Conservation (phyloP, 305 asterid species). For the Plantago coronopus region DNA sequence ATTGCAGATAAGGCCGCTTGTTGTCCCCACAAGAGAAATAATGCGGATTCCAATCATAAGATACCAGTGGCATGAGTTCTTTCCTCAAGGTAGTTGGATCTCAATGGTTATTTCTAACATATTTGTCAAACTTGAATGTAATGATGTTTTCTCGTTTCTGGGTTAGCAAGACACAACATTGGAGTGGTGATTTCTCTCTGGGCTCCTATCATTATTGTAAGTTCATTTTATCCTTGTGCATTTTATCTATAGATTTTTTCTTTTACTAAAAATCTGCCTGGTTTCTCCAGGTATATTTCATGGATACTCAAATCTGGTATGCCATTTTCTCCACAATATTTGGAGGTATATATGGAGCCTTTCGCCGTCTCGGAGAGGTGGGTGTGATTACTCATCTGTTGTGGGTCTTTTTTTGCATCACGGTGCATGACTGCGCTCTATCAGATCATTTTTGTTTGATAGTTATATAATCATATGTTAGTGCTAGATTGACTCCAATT, state of each 20-base stretch:
- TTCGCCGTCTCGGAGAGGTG: constrained; percentile 99
- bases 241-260: constrained; percentile 13
- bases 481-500: no score
- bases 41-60: constrained; percentile 53
- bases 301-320: constrained; percentile 98
- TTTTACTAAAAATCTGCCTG: constrained; percentile 20
- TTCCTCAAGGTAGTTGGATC: constrained; percentile 72
- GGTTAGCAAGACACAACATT: constrained; percentile 70
- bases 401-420: not conserved
- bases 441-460: not conserved
- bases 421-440: constrained; percentile 6
- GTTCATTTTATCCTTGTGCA: constrained; percentile 27
- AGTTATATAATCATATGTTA: no score
- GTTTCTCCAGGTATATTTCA: constrained; percentile 82
- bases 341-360: constrained; percentile 98
- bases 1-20: constrained; percentile 88
- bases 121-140: constrained; percentile 17
- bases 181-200: constrained; percentile 94
- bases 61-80: constrained; percentile 93
- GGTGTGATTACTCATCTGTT: constrained; percentile 21
- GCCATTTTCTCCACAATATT: constrained; percentile 96
- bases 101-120: constrained; percentile 7
- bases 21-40: constrained; percentile 75
- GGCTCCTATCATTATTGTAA: constrained; percentile 87
- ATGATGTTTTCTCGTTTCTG: constrained; percentile 13